Evolutionary conservation across 257 asterid genomes (phyloP).

Genomic region (Solanum lignicaule): DNA sequence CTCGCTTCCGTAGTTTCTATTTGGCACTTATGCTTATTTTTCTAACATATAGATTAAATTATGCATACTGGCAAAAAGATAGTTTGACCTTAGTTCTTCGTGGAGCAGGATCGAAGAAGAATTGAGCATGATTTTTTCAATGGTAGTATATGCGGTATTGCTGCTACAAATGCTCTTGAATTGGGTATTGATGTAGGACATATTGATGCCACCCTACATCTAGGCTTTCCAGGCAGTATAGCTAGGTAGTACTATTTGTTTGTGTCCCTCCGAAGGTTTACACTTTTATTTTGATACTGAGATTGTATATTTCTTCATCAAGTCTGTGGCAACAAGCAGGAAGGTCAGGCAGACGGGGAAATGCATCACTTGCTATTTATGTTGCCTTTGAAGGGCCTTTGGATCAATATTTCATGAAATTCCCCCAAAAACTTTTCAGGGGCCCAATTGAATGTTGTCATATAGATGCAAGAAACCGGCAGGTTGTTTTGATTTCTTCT

Average conservation of each 20-base stretch:
- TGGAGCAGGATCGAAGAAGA: conserved; percentile 81
- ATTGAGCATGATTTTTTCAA: conserved; percentile 69
- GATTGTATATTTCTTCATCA: conserved; percentile 1
- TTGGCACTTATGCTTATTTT: neutral
- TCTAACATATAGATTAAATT: neutral
- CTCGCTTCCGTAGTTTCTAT: neutral
- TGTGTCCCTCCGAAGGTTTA: conserved; percentile 3
- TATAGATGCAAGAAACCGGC: conserved; percentile 76
- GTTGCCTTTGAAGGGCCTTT: conserved; percentile 96
- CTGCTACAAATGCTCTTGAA: conserved; percentile 98
- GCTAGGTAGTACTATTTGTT: conserved; percentile 46
- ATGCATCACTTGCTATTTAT: conserved; percentile 75
- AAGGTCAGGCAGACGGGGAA: conserved; percentile 93
- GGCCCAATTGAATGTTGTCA: conserved; percentile 88
- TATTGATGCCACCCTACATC: conserved; percentile 88
- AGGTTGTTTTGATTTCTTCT: conserved; percentile 31
- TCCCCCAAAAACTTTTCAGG: conserved; percentile 75
- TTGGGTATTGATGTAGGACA: conserved; percentile 97
- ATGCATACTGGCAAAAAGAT: neutral
- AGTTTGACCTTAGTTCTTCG: conserved; percentile 12
- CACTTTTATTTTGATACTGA: neutral
- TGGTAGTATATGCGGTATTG: conserved; percentile 74
- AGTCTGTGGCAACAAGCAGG: conserved; percentile 99
- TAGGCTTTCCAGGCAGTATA: conserved; percentile 96
- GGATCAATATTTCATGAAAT: conserved; percentile 93